phyloP scores from a whole-genome alignment of 352 stramenopile species.

The Phytophthora rubi region DNA sequence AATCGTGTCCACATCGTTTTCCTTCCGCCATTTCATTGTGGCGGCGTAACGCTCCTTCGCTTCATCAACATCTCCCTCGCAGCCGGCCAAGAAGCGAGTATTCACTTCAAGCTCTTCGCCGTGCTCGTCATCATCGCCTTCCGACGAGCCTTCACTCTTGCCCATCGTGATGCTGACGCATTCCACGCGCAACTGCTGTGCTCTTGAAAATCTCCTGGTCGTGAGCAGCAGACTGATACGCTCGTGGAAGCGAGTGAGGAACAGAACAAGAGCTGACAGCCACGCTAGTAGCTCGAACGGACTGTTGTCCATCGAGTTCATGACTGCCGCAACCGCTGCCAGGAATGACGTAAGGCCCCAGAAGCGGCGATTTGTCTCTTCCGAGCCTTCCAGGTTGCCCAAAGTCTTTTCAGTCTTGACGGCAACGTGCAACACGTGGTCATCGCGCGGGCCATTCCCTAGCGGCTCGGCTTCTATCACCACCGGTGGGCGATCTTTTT shows the following conservation, averaged over 20 bases:
- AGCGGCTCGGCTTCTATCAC: slow-evolving; percentile 56
- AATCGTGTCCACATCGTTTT: slow-evolving; percentile 75
- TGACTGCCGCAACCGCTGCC: slow-evolving; percentile 46
- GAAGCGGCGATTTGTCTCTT: slow-evolving; percentile 47
- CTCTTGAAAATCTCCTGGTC: slow-evolving; percentile 52
- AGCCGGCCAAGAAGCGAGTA: slow-evolving; percentile 68
- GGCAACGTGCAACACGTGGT: slow-evolving; percentile 52
- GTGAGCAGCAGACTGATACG: slow-evolving; percentile 58
- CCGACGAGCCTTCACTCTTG: slow-evolving; percentile 46
- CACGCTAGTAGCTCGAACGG: slow-evolving; percentile 60
- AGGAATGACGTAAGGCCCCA: slow-evolving; percentile 54
- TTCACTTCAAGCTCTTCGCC: slow-evolving; percentile 57
- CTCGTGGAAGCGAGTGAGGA: slow-evolving; percentile 63
- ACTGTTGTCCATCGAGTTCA: slow-evolving; percentile 50
- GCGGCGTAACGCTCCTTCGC: slow-evolving; percentile 66
- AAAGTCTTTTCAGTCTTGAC: slow-evolving; percentile 40
- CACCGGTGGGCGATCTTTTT: slow-evolving; percentile 31
- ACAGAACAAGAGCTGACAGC: slow-evolving; percentile 56
- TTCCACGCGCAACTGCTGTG: slow-evolving; percentile 43
- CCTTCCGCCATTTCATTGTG: slow-evolving; percentile 72
- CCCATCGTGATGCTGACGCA: slow-evolving; percentile 52
- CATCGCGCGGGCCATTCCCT: slow-evolving; percentile 39
- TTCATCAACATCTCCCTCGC: slow-evolving; percentile 72
- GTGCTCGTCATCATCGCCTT: slow-evolving; percentile 32
- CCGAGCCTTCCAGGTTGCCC: slow-evolving; percentile 20